Evolutionary conservation across 148 eudicot genomes (phyloP).

Genomic region (Rhododendron molle): DNA sequence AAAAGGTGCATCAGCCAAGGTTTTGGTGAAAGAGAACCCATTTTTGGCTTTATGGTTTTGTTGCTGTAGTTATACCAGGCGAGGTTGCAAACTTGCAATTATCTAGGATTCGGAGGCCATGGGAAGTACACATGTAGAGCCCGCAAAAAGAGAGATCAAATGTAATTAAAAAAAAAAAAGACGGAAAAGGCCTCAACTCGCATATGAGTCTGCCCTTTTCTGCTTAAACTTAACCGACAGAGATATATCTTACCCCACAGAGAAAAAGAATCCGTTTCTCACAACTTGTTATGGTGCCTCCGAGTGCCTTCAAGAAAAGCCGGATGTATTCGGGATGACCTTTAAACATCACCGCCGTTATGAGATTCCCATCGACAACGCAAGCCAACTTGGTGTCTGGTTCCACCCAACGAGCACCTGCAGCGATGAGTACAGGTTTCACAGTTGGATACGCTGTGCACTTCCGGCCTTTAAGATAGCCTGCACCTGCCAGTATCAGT

Average conservation of each 20-base stretch:
- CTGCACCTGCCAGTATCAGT: slow-evolving; percentile 86
- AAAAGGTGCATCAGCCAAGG: not conserved
- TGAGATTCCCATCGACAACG: slow-evolving; percentile 65
- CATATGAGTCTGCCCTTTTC: not conserved
- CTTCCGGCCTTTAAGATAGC: slow-evolving; percentile 58
- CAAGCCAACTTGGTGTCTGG: slow-evolving; percentile 53
- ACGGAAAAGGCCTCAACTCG: not conserved
- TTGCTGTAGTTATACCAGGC: not conserved
- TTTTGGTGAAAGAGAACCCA: no score
- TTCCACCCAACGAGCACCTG: slow-evolving; percentile 96
- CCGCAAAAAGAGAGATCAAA: not conserved
- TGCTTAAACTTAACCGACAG: not conserved
- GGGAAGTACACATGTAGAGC: not conserved
- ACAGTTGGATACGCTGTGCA: slow-evolving; percentile 79
- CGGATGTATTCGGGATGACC: slow-evolving; percentile 84
- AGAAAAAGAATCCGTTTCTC: slow-evolving; percentile 72
- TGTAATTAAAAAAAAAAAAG: not conserved
- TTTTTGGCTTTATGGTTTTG: not conserved
- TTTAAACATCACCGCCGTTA: slow-evolving; percentile 64
- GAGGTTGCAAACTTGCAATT: no score
- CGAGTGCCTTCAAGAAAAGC: slow-evolving; percentile 79
- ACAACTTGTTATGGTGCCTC: slow-evolving; percentile 70
- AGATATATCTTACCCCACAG: slow-evolving; percentile 73
- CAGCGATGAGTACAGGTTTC: slow-evolving; percentile 68
- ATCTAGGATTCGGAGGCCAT: no score